Base-by-base conservation (phyloP, 805 yeast species). In the Hanseniaspora lachancei region DNA sequence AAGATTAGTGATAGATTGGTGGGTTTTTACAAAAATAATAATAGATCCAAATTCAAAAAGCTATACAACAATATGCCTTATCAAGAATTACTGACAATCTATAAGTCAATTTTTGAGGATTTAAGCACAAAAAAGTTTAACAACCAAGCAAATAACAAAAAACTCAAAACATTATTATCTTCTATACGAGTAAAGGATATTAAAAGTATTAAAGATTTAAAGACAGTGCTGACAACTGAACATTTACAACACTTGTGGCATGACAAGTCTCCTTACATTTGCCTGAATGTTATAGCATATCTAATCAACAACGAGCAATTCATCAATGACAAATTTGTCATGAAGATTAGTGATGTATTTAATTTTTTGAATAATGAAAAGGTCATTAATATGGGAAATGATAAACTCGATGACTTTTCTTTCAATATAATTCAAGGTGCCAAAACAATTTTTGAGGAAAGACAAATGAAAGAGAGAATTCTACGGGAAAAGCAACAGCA, bases 401-500 rank as follows among this genome's bases (percentile, higher is more conserved):
- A 53, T 70, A 16, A 60, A 79, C 59, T 67, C 67, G 16, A 68
- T 39, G 48, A 24, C 12, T 55, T 49, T 27, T 44, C 49, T 4
- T 29, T 5, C 12, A 38, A 10, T 5, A 16, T 55, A 2, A 29
- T 44, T 2, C 32, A 20, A 61, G 40, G 63, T 60, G 49, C 77
- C 15, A 68, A 66, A 20, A 66, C 67, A 12, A 62, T 65, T 39
- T 61, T 68, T 49, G 69, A 69, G 32, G 69, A 66, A 35, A 70
- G 66, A 48, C 72, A 69, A 36, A 74, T 71, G 39, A 71, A 67
- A 38, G 75, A 70, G 70, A 69, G 41, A 76, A 72, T 50, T 73
- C 70, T 55, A 48, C 74, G 73, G 49, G 74, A 72, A 27, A 73
- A 71, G 36, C 75, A 74, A 29, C 77, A 74, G 40, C 77, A 76